phyloP scores from a whole-genome alignment of 2,329 filamentous ascomycete species.

The Hawksworthiomyces lignivorus region DNA sequence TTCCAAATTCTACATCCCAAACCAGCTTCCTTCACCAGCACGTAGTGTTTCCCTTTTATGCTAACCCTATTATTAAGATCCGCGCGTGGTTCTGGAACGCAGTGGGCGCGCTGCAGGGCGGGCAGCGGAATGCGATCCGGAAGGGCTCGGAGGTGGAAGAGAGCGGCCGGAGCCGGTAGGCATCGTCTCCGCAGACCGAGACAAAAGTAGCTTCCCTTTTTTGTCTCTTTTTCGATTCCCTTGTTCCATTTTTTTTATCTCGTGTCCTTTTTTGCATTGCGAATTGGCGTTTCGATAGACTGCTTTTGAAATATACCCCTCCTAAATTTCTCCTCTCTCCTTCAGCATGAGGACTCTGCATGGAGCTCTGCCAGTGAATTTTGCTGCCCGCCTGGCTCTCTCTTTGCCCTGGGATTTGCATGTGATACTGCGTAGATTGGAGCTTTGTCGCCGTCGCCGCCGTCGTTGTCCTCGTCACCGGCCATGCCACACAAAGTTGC shows the following conservation, averaged over 20 bases:
- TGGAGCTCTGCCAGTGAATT: no score
- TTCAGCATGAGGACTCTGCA: no score
- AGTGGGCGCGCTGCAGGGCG: conserved; percentile 10
- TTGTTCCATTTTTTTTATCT: background rate
- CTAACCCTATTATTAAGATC: conserved; percentile 10
- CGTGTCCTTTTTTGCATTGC: no score
- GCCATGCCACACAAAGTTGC: conserved; percentile 48
- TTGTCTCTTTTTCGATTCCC: no score
- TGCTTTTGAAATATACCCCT: conserved; percentile 3
- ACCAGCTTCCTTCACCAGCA: no score
- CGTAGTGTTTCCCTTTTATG: no score
- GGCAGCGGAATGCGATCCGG: conserved; percentile 1
- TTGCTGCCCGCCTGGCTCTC: no score
- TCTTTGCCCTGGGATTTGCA: background rate
- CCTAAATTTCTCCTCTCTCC: conserved; percentile 1
- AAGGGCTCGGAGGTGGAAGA: background rate
- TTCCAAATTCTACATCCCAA: background rate
- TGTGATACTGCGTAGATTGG: no score
- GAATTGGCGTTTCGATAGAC: no score
- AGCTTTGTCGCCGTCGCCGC: no score
- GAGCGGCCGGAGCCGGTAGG: background rate
- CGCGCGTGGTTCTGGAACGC: conserved; percentile 19
- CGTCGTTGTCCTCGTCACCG: conserved; percentile 17
- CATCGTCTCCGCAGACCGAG: background rate
- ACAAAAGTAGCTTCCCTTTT: background rate